Conservation (phyloP, 2,329 filamentous ascomycete species). For the Waltergamsia citrina region DNA sequence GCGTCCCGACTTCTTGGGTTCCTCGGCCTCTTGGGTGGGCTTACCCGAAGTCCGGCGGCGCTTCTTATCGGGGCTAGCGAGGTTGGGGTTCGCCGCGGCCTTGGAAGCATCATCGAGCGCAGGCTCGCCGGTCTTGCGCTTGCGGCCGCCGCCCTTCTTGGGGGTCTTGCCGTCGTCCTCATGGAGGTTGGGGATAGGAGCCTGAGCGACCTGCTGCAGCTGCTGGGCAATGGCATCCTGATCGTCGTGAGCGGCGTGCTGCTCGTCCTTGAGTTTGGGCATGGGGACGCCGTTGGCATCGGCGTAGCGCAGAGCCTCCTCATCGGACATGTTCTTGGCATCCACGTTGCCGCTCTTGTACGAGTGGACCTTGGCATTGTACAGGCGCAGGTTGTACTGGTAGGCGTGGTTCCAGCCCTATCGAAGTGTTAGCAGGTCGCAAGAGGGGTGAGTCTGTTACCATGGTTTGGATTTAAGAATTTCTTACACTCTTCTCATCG, state of each 20-base stretch:
- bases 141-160: constrained; percentile 22
- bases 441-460: too few species aligned
- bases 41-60: constrained; percentile 48
- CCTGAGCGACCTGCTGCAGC: constrained; percentile 33
- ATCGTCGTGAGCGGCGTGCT: constrained; percentile 32
- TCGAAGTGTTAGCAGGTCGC: constrained; percentile 3
- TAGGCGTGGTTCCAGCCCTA: constrained; percentile 57
- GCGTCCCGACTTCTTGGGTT: constrained; percentile 50
- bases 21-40: constrained; percentile 36
- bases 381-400: constrained; percentile 57
- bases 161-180: constrained; percentile 42
- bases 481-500: constrained; percentile 53
- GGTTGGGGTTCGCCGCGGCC: constrained; percentile 24
- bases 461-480: background rate
- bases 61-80: constrained; percentile 52
- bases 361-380: constrained; percentile 55
- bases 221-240: constrained; percentile 51
- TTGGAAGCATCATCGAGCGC: constrained; percentile 48
- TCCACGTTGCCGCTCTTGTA: constrained; percentile 51
- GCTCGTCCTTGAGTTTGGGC: constrained; percentile 35
- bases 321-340: constrained; percentile 52
- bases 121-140: constrained; percentile 14
- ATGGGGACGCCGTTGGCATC: constrained; percentile 46
- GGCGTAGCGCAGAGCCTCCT: constrained; percentile 51
- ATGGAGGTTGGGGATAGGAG: constrained; percentile 10